These are phyloP conservation scores for Suillus subluteus DNA, from an alignment of 768 basidiomycete species.

Conservation along the genomic window DNA sequence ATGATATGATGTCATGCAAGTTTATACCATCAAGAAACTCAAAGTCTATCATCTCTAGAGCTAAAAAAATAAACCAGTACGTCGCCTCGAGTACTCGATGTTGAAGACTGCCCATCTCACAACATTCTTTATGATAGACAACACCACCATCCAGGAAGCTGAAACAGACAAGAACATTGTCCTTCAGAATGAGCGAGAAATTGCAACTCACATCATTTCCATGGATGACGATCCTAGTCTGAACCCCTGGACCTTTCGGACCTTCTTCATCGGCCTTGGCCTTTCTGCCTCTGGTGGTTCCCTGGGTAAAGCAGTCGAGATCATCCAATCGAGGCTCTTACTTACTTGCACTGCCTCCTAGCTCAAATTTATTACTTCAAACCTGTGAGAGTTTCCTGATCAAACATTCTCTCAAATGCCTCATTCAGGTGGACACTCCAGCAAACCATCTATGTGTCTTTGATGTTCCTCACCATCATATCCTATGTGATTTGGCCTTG, in stretches of 20 bases:
- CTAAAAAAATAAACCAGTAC: too few species aligned
- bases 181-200: constrained; percentile 48
- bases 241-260: constrained; percentile 42
- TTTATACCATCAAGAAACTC: too few species aligned
- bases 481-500: constrained; percentile 54
- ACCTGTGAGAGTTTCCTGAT: too few species aligned
- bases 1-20: too few species aligned
- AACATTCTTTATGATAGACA: too few species aligned
- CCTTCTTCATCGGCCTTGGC: constrained; percentile 58
- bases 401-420: too few species aligned
- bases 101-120: too few species aligned
- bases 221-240: constrained; percentile 37
- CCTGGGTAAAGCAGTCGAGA: constrained; percentile 38
- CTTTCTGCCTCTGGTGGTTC: constrained; percentile 54
- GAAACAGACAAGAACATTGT: constrained; percentile 20
- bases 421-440: too few species aligned
- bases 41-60: too few species aligned
- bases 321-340: constrained; percentile 7
- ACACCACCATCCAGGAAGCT: constrained; percentile 6
- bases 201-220: constrained; percentile 49
- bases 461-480: constrained; percentile 57
- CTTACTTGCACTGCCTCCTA: constrained; percentile 8
- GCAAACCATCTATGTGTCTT: too few species aligned
- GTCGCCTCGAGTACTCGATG: too few species aligned
- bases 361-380: too few species aligned